Evolutionary conservation across 257 asterid species (phyloP).

Genomic region (Plantago ovata): DNA sequence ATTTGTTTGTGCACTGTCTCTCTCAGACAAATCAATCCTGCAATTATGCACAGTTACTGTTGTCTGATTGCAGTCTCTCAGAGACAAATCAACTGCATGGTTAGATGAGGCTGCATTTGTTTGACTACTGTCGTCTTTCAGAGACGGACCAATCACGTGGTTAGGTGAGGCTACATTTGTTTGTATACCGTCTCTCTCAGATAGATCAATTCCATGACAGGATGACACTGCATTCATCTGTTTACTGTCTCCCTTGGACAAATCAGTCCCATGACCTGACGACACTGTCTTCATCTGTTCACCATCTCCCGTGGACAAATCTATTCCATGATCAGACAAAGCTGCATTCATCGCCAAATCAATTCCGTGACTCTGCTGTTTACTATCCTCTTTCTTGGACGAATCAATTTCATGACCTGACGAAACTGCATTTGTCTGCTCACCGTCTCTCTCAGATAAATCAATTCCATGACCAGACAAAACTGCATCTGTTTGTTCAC

Average conservation of each 20-base stretch:
- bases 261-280: slow-evolving; percentile 1
- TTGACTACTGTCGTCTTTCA: neutral
- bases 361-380: neutral
- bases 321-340: neutral
- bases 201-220: neutral
- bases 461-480: neutral
- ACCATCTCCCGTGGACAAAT: neutral
- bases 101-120: neutral
- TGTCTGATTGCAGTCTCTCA: no score
- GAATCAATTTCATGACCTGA: neutral
- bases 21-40: slow-evolving; percentile 1
- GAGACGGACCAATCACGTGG: neutral
- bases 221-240: neutral
- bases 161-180: neutral
- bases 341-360: neutral
- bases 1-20: neutral
- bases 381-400: neutral
- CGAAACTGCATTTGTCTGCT: neutral
- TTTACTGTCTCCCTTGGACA: neutral
- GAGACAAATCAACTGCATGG: neutral
- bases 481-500: neutral
- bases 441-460: neutral
- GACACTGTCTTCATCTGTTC: neutral
- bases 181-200: slow-evolving; percentile 1
- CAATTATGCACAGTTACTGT: neutral